Evolutionary conservation across 176 grass and related monocot species (phyloP).

Genomic region (Tillandsia leiboldiana): DNA sequence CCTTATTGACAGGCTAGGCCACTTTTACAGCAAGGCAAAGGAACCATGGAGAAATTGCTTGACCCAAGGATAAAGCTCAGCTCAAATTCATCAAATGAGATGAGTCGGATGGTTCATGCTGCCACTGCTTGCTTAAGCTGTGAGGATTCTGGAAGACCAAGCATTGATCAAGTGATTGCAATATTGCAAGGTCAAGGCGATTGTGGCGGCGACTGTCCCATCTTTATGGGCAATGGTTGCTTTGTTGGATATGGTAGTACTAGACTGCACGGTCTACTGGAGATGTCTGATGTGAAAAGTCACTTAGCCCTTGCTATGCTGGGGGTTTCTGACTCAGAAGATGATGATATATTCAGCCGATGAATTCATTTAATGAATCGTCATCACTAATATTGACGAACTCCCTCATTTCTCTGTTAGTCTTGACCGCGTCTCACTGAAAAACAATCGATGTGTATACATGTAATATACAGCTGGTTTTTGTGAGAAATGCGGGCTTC

Average conservation of each 20-base stretch:
- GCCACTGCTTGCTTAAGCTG: slow-evolving; percentile 30
- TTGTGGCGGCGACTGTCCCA: slow-evolving; percentile 21
- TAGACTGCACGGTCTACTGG: slow-evolving; percentile 13
- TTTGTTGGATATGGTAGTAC: slow-evolving; percentile 24
- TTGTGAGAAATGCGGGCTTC: too few relatives aligned
- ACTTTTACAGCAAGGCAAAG: slow-evolving; percentile 32
- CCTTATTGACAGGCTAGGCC: slow-evolving; percentile 35
- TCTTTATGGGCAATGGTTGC: slow-evolving; percentile 33
- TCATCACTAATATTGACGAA: too few relatives aligned
- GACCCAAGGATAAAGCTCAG: slow-evolving; percentile 31
- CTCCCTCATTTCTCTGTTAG: too few relatives aligned
- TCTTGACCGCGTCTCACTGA: too few relatives aligned
- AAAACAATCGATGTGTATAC: too few relatives aligned
- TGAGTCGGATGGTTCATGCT: slow-evolving; percentile 24
- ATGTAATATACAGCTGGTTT: too few relatives aligned
- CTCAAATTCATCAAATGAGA: slow-evolving; percentile 17
- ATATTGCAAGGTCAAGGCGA: slow-evolving; percentile 30
- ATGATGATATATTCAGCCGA: slow-evolving; percentile 27
- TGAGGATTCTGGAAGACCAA: slow-evolving; percentile 29
- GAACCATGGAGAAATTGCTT: slow-evolving; percentile 24
- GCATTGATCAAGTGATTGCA: slow-evolving; percentile 27
- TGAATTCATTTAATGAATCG: slow-evolving; percentile 4
- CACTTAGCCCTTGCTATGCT: slow-evolving; percentile 47
- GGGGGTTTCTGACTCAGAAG: slow-evolving; percentile 36
- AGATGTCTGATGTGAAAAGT: slow-evolving; percentile 31